phyloP scores from a whole-genome alignment of 108 stramenopile genomes.

The Nitzschia putrida region DNA sequence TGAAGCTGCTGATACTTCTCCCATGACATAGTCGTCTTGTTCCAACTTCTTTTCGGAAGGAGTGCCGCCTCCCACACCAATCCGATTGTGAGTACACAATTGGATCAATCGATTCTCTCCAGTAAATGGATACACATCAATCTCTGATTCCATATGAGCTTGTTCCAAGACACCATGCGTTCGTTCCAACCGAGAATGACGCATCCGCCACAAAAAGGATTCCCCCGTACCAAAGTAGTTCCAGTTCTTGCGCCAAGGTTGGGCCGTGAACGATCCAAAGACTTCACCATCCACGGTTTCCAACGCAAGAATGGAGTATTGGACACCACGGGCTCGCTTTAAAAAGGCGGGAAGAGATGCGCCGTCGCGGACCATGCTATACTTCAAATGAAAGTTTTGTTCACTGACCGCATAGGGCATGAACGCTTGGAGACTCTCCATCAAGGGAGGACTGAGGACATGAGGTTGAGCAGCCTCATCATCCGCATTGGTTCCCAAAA shows the following conservation, averaged over 20 bases:
- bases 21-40: constrained; percentile 2
- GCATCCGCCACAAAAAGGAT: constrained; percentile 70
- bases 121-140: constrained; percentile 77
- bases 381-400: constrained; percentile 77
- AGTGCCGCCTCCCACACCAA: constrained; percentile 77
- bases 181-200: constrained; percentile 50
- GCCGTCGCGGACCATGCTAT: constrained; percentile 74
- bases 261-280: constrained; percentile 70
- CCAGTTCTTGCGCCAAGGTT: constrained; percentile 62
- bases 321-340: constrained; percentile 58
- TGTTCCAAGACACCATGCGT: constrained; percentile 65
- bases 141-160: constrained; percentile 71
- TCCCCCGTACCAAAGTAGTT: constrained; percentile 72
- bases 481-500: constrained; percentile 68
- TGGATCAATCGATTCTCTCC: constrained; percentile 70
- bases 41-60: constrained; percentile 37
- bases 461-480: constrained; percentile 64
- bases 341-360: constrained; percentile 66
- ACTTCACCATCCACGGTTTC: constrained; percentile 78
- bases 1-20: too few species aligned
- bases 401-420: constrained; percentile 52
- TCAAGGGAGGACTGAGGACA: constrained; percentile 76
- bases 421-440: constrained; percentile 77
- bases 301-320: constrained; percentile 64
- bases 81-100: constrained; percentile 63